Conservation (phyloP, 2,329 filamentous ascomycete species). For the Fusarium anguioides region DNA sequence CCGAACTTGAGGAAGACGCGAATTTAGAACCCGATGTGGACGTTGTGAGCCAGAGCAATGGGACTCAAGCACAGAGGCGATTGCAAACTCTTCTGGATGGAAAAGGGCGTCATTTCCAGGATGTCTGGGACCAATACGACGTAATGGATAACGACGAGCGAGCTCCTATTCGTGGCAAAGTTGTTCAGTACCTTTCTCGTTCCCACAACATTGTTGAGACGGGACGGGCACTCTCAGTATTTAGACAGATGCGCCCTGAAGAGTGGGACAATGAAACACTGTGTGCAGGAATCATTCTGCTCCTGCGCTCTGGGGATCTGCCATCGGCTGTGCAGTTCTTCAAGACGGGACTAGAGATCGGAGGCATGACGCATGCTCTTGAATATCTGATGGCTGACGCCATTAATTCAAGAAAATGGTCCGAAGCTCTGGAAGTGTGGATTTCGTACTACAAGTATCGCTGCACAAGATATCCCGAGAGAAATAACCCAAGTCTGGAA, state of each 20-base stretch:
- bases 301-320: conserved; percentile 55
- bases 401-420: conserved; percentile 53
- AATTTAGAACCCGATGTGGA: not conserved
- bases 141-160: conserved; percentile 50
- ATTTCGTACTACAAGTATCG: conserved; percentile 46
- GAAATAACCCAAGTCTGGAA: conserved; percentile 18
- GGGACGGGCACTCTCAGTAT: conserved; percentile 58
- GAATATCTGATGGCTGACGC: conserved; percentile 58
- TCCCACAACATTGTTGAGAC: conserved; percentile 58
- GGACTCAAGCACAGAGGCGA: not conserved
- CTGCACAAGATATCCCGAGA: conserved; percentile 4
- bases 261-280: conserved; percentile 57
- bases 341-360: conserved; percentile 50
- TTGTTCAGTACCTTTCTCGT: conserved; percentile 57
- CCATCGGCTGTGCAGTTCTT: conserved; percentile 55
- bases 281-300: conserved; percentile 55
- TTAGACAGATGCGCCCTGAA: conserved; percentile 51
- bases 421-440: conserved; percentile 53
- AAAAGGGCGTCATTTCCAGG: conserved; percentile 50
- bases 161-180: conserved; percentile 43
- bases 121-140: conserved; percentile 58
- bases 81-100: conserved; percentile 41
- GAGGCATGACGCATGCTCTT: conserved; percentile 53
- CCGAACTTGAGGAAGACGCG: not conserved
- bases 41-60: not conserved